Evolutionary conservation across 768 basidiomycete genomes (phyloP).

Genomic region (Russula griseocarnosa): DNA sequence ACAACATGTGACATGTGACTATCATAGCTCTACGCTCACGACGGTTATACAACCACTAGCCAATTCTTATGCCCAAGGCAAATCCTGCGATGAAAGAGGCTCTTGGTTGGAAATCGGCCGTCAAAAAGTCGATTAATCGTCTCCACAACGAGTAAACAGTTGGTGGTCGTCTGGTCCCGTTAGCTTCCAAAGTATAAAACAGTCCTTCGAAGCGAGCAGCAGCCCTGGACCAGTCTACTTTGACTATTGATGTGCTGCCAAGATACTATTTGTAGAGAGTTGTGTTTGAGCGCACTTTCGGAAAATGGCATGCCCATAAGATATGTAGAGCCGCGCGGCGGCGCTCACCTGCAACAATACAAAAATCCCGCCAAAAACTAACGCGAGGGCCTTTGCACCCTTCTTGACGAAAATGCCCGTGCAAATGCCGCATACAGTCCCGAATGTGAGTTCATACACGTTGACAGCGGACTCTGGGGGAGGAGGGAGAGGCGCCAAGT

Average conservation of each 20-base stretch:
- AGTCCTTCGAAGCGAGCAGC: slow-evolving; percentile 64
- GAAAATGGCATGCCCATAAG: neutral
- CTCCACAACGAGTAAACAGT: slow-evolving; percentile 62
- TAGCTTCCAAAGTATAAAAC: slow-evolving; percentile 61
- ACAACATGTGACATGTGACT: neutral
- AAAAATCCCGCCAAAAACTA: slow-evolving; percentile 85
- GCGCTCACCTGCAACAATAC: slow-evolving; percentile 78
- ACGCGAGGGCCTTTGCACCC: slow-evolving; percentile 80
- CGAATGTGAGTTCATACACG: slow-evolving; percentile 78
- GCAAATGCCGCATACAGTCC: slow-evolving; percentile 83
- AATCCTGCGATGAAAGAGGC: slow-evolving; percentile 87
- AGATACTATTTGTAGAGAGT: slow-evolving; percentile 57
- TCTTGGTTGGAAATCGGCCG: slow-evolving; percentile 87
- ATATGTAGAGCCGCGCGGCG: slow-evolving; percentile 28
- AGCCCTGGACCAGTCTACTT: slow-evolving; percentile 74
- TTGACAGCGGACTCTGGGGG: slow-evolving; percentile 74
- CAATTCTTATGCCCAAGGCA: slow-evolving; percentile 73
- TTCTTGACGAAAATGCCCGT: slow-evolving; percentile 94
- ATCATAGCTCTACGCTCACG: neutral
- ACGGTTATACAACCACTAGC: slow-evolving; percentile 39
- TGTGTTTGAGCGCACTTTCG: neutral
- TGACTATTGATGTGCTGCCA: slow-evolving; percentile 63
- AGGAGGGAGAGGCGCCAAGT: slow-evolving; percentile 38
- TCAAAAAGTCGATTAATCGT: slow-evolving; percentile 74
- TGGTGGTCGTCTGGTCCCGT: slow-evolving; percentile 54